phyloP scores from a whole-genome alignment of 805 yeast genomes.

The Saturnispora sanitii region DNA sequence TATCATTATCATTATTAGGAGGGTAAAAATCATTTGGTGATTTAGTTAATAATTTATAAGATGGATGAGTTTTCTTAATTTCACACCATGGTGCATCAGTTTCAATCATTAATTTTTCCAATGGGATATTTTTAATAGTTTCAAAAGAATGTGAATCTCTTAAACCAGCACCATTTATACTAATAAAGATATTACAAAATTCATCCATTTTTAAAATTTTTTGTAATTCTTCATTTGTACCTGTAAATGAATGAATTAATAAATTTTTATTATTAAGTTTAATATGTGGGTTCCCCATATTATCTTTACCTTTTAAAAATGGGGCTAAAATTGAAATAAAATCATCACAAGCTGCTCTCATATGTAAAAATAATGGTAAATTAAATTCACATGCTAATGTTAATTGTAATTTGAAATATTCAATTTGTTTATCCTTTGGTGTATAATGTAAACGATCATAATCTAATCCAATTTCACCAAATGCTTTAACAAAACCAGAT shows the following conservation, averaged over 20 bases:
- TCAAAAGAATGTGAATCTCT: constrained; percentile 64
- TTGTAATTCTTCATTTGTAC: constrained; percentile 53
- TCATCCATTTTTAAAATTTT: constrained; percentile 33
- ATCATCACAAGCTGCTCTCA: constrained; percentile 79
- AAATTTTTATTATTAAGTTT: constrained; percentile 38
- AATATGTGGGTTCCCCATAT: no score
- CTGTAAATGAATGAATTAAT: constrained; percentile 96
- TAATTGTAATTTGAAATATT: constrained; percentile 65
- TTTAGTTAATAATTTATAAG: constrained; percentile 45
- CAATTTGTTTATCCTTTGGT: constrained; percentile 51
- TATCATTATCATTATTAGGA: constrained; percentile 14
- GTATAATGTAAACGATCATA: constrained; percentile 83
- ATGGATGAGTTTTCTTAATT: constrained; percentile 71
- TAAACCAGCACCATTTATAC: constrained; percentile 90
- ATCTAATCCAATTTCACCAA: constrained; percentile 95
- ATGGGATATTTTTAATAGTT: constrained; percentile 60
- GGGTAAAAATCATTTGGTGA: constrained; percentile 55
- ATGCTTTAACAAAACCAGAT: constrained; percentile 55
- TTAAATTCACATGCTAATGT: constrained; percentile 48
- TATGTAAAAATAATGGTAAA: constrained; percentile 81
- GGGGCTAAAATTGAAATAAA: constrained; percentile 58
- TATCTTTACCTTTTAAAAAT: constrained; percentile 33
- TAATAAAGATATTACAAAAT: constrained; percentile 44
- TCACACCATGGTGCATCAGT: constrained; percentile 99
- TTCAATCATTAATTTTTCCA: constrained; percentile 65